Conservation (phyloP, 331 rosid genomes). For the Acacia pycnantha region DNA sequence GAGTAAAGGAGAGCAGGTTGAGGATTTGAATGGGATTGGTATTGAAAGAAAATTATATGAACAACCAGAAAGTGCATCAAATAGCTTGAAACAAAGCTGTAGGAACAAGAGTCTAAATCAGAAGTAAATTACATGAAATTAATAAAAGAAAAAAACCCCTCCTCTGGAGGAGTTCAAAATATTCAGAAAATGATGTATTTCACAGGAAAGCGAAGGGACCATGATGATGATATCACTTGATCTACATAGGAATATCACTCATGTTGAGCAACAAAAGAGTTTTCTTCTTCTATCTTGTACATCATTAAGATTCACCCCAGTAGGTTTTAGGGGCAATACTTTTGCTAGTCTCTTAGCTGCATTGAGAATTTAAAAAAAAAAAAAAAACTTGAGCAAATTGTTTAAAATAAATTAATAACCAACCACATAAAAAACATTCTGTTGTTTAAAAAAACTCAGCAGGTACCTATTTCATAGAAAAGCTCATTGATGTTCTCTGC, state of each 20-base stretch:
- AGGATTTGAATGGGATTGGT: background rate
- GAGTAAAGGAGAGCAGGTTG: background rate
- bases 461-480: constrained; percentile 76
- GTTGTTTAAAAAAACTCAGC: background rate
- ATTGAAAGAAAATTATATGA: background rate
- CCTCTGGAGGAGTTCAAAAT: background rate
- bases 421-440: background rate
- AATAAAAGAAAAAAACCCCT: background rate
- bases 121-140: background rate
- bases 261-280: constrained; percentile 59
- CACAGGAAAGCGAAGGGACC: constrained; percentile 19
- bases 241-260: constrained; percentile 21
- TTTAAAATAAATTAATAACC: background rate
- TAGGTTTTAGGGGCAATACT: constrained; percentile 48
- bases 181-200: constrained; percentile 10
- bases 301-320: constrained; percentile 47
- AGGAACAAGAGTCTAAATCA: constrained; percentile 8
- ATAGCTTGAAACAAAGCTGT: background rate
- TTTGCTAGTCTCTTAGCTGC: constrained; percentile 77
- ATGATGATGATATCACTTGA: constrained; percentile 12
- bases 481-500: constrained; percentile 73
- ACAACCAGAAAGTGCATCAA: constrained; percentile 7
- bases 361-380: constrained; percentile 14
- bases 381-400: background rate
- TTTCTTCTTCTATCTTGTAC: constrained; percentile 46